Base-by-base conservation (phyloP, 2,329 filamentous ascomycete species). In the Sclerotiophoma versabilis region DNA sequence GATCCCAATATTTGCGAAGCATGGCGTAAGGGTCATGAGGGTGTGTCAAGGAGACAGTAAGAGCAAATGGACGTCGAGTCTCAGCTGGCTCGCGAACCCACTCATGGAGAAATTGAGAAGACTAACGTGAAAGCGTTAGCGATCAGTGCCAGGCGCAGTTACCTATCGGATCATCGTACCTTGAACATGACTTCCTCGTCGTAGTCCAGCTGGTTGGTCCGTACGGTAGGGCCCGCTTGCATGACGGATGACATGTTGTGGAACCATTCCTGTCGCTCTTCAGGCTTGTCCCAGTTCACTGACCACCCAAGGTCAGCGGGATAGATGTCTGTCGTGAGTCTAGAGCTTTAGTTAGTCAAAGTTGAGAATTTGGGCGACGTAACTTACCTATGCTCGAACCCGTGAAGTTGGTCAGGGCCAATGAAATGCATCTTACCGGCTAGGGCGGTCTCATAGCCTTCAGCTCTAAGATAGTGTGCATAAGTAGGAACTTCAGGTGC, bases 361-460 rank as follows among this genome's bases (percentile, higher is more conserved):
- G 26, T 14, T 29, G 9, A 22, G 3, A 23, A 8, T 10, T 29
- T 17, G 12, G 23, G 5, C 11, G 9, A n/a, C 20, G 20, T 41
- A 11, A 37, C 47, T 60, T 56, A 67, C 69, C 71, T 68, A 69
- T 91, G 89, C 80, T 97, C 93, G 69, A 96, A 97, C 25, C 93
- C 93, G 73, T 97, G 93, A 55, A 97, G 82, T 78, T 97, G 93
- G 73, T 97, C 93, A 0, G 81, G 80, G 27, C 93, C 93, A 49
- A 96, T 90, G 73, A 97, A 97, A 77, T 97, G 93, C 93, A 97
- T 97, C 83, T 97, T 97, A 59, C 93, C 93, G 5, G 93, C 92
- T 64, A 97, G 81, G 5, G 89, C 90, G 11, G 93, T 96, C 77
- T 96, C 91, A 70, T 97, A 97, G 47, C 91, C 92, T 67, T 88